These are phyloP conservation scores for Silene latifolia DNA, from an alignment of 148 eudicot genomes.

Conservation along the genomic window DNA sequence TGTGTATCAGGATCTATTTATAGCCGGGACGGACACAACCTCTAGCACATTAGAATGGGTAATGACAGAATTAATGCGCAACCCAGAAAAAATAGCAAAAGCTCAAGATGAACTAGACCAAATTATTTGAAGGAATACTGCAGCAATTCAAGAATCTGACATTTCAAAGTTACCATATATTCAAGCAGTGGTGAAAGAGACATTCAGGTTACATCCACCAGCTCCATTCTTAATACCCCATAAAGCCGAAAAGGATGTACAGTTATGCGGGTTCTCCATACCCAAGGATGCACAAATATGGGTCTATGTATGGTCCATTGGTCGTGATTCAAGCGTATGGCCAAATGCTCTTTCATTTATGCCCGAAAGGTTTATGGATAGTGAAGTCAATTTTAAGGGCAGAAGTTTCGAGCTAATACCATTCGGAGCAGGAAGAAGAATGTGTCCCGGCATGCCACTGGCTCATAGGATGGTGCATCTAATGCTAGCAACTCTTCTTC, in stretches of 20 bases:
- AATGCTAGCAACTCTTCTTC: slow-evolving; percentile 25
- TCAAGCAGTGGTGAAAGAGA: slow-evolving; percentile 36
- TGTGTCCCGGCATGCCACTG: slow-evolving; percentile 24
- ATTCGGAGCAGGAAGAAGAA: slow-evolving; percentile 29
- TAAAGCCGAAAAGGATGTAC: slow-evolving; percentile 18
- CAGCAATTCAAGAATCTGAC: slow-evolving; percentile 24
- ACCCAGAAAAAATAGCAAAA: slow-evolving; percentile 24
- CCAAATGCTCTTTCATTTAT: slow-evolving; percentile 10
- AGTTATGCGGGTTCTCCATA: slow-evolving; percentile 21
- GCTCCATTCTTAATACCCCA: slow-evolving; percentile 31
- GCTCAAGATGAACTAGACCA: slow-evolving; percentile 27
- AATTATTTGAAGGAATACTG: slow-evolving; percentile 21
- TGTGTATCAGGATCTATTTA: slow-evolving; percentile 23
- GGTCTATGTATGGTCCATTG: slow-evolving; percentile 37
- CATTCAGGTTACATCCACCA: slow-evolving; percentile 29
- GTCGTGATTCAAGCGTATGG: slow-evolving; percentile 28
- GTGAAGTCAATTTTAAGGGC: slow-evolving; percentile 13
- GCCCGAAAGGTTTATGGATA: slow-evolving; percentile 32
- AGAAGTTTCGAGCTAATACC: slow-evolving; percentile 29
- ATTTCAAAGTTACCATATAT: slow-evolving; percentile 27
- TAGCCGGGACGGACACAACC: slow-evolving; percentile 33
- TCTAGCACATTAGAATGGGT: slow-evolving; percentile 34
- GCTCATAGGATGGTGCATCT: slow-evolving; percentile 26
- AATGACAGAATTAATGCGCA: slow-evolving; percentile 27
- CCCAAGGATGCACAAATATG: slow-evolving; percentile 33